phyloP scores from a whole-genome alignment of 768 basidiomycete species.

The Strobilomyces confusus region DNA sequence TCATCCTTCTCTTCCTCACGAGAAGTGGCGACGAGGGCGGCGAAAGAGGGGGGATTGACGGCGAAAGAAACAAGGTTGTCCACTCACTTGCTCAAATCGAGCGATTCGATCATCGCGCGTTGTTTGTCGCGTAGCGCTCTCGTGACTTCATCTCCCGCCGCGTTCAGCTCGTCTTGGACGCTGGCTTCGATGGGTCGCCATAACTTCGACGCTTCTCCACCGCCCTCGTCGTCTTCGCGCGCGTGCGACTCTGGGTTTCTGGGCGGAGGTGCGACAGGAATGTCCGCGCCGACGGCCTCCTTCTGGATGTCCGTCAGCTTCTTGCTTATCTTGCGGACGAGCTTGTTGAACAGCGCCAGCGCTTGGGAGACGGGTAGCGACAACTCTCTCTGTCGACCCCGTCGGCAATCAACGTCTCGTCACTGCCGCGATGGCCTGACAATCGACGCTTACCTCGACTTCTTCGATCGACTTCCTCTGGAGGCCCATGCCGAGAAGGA shows the following conservation, averaged over 20 bases:
- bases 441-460: constrained; percentile 59
- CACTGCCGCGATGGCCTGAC: not conserved
- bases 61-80: not conserved
- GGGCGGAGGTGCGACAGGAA: constrained; percentile 42
- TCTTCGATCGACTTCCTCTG: constrained; percentile 90
- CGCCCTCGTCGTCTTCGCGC: constrained; percentile 8
- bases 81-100: constrained; percentile 85
- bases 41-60: not conserved
- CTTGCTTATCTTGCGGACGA: constrained; percentile 80
- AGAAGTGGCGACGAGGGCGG: constrained; percentile 8
- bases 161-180: constrained; percentile 67
- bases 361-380: constrained; percentile 81
- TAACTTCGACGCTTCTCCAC: constrained; percentile 7
- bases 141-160: constrained; percentile 70
- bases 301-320: constrained; percentile 75
- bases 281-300: constrained; percentile 62
- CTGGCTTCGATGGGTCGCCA: constrained; percentile 45
- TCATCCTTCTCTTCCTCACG: not conserved
- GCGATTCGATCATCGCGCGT: constrained; percentile 79
- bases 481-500: constrained; percentile 82
- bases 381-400: constrained; percentile 62
- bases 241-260: constrained; percentile 18
- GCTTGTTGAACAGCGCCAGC: constrained; percentile 88
- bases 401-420: not conserved
- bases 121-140: constrained; percentile 61